Percentiles rank a stretch among this genome's conserved stretches.
Evolutionary conservation across 768 basidiomycete species (phyloP).

Genomic region (Mycena rosella): DNA sequence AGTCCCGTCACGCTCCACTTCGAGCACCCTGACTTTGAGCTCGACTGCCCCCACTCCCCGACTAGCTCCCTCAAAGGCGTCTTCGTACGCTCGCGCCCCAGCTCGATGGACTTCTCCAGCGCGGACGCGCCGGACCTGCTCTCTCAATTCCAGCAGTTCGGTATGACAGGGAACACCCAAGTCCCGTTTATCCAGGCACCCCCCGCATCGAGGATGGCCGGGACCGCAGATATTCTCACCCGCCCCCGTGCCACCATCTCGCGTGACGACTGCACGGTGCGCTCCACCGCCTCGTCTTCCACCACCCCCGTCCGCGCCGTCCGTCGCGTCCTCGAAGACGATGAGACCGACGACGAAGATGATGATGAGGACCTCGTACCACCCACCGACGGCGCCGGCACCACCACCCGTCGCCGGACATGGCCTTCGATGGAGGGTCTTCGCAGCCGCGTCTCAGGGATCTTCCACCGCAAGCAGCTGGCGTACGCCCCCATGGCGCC

Average conservation of each 20-base stretch:
- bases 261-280: conserved; percentile 8
- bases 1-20: conserved; percentile 24
- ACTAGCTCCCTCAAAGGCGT: conserved; percentile 26
- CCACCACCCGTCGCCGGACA: conserved; percentile 4
- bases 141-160: conserved; percentile 15
- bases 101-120: conserved; percentile 3
- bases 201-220: not conserved
- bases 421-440: conserved; percentile 14
- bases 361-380: too few species aligned
- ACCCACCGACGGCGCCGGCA: not conserved
- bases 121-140: not conserved
- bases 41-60: conserved; percentile 22
- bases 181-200: conserved; percentile 19
- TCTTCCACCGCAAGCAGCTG: conserved; percentile 23
- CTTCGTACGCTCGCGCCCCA: conserved; percentile 26
- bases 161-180: conserved; percentile 3
- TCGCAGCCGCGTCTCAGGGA: conserved; percentile 28
- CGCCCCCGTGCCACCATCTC: not conserved
- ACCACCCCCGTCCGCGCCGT: conserved; percentile 5
- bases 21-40: conserved; percentile 8
- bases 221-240: not conserved
- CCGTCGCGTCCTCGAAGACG: conserved; percentile 8
- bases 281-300: not conserved
- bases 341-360: not conserved
- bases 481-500: not conserved